Base-by-base conservation (phyloP, 1,284 basidiomycete species). In the Rhodofomes roseus region DNA sequence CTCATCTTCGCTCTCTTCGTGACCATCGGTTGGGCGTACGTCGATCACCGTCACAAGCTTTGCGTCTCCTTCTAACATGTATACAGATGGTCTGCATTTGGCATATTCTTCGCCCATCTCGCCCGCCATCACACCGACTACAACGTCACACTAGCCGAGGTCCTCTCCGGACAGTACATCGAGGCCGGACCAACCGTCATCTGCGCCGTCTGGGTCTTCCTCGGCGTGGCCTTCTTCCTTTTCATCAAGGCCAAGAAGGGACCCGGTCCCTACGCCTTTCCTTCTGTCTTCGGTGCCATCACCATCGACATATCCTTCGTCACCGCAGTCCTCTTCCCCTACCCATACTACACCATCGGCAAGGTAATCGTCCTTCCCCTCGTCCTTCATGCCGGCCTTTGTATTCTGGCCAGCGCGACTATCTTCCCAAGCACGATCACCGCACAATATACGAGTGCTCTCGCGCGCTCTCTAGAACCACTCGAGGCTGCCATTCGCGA, bases 401-500 rank as follows among this genome's bases (percentile, higher is more conserved):
- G 83, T 12, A 73, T 92, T 52, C 52, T 82, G 5, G 69, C 75
- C 14, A 83, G 86, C 6, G 70, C 84, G 6, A 40, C 83, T 52
- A 74, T 93, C 54, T 92, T 91, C 69, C 90, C 90, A 0, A 78
- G 79, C 7, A 85, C 87, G 0, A 78, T 89, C 54, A 88, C 89
- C 4, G 76, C 86, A 0, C 77, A 81, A 56, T 92, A 88, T 66
- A 83, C 84, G 2, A 76, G 72, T 25, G 76, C 81, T 4, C 74
- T 92, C 1, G 75, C 79, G 50, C 75, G 65, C 3, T 81, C 87
- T 0, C 70, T 92, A 16, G 68, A 71, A 3, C 85, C 87, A 1
- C 73, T 91, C 12, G 66, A 76, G 18, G 73, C 71, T 2, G 76
- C 81, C 1, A 76, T 86, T 43, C 71, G 73, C 6, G 72, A 80